Conservation (phyloP, 495 filamentous ascomycete species). For the Xylaria palmicola region DNA sequence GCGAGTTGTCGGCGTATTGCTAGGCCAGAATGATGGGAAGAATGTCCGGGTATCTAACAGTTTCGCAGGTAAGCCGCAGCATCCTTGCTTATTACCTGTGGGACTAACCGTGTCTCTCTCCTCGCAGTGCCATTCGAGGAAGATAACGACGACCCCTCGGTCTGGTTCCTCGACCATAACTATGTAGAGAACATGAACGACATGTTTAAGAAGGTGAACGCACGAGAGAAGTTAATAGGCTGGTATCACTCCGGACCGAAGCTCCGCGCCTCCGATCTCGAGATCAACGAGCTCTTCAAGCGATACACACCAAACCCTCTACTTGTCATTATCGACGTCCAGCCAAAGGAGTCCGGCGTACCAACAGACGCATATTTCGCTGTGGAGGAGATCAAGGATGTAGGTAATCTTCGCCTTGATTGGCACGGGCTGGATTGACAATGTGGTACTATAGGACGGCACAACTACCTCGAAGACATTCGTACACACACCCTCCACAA, state of each 20-base stretch:
- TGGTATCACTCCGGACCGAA: slow-evolving; percentile 99
- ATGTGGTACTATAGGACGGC: slow-evolving; percentile 68
- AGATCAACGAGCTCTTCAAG: slow-evolving; percentile 99
- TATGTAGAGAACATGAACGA: slow-evolving; percentile 99
- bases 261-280: slow-evolving; percentile 91
- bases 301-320: slow-evolving; percentile 95
- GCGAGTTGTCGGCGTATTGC: slow-evolving; percentile 91
- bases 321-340: slow-evolving; percentile 96
- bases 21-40: slow-evolving; percentile 93
- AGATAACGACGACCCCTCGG: slow-evolving; percentile 95
- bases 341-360: slow-evolving; percentile 96
- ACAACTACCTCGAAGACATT: slow-evolving; percentile 97
- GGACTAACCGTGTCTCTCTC: slow-evolving; percentile 6
- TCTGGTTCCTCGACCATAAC: slow-evolving; percentile 99
- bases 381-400: slow-evolving; percentile 99
- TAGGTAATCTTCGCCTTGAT: slow-evolving; percentile 46
- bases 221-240: slow-evolving; percentile 96
- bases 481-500: slow-evolving; percentile 98
- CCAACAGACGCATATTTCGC: slow-evolving; percentile 99
- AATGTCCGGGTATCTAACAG: slow-evolving; percentile 98
- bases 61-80: slow-evolving; percentile 74
- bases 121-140: slow-evolving; percentile 92
- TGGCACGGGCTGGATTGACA: slow-evolving; percentile 18
- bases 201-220: slow-evolving; percentile 99
- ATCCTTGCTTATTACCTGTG: slow-evolving; percentile 6